phyloP scores from a whole-genome alignment of 2,329 filamentous ascomycete genomes.

The Graphilbum ipis-grandicollis region DNA sequence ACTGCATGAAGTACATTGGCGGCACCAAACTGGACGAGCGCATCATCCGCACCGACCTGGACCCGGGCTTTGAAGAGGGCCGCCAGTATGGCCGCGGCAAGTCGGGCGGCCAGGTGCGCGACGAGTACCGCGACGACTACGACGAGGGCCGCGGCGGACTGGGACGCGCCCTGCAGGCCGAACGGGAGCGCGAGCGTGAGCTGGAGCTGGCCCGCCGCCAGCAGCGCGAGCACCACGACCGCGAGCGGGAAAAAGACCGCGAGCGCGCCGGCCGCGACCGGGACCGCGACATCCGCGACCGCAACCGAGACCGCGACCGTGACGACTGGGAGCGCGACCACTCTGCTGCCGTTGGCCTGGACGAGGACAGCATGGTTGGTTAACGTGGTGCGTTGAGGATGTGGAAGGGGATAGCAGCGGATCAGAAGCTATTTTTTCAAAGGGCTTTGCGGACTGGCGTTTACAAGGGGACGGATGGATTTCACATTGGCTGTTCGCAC shows the following conservation, averaged over 20 bases:
- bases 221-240: slow-evolving; percentile 6
- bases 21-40: slow-evolving; percentile 96
- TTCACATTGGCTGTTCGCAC: too few relatives aligned
- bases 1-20: slow-evolving; percentile 97
- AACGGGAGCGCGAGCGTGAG: slow-evolving; percentile 17
- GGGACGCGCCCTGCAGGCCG: slow-evolving; percentile 54
- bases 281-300: background rate
- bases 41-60: slow-evolving; percentile 85
- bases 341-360: slow-evolving; percentile 15
- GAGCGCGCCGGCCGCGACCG: background rate
- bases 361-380: slow-evolving; percentile 35
- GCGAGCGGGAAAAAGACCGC: background rate
- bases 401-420: too few relatives aligned
- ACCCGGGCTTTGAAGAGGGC: slow-evolving; percentile 90
- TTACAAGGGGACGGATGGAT: too few relatives aligned
- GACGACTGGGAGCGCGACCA: too few relatives aligned
- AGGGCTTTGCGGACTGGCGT: too few relatives aligned
- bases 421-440: too few relatives aligned
- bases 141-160: slow-evolving; percentile 87
- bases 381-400: slow-evolving; percentile 18
- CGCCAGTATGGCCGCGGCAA: slow-evolving; percentile 91
- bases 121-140: slow-evolving; percentile 94
- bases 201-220: slow-evolving; percentile 39
- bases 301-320: slow-evolving; percentile 2
- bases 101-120: slow-evolving; percentile 88